phyloP scores from a whole-genome alignment of 2,329 filamentous ascomycete genomes.

The Neofusicoccum umdonicola region DNA sequence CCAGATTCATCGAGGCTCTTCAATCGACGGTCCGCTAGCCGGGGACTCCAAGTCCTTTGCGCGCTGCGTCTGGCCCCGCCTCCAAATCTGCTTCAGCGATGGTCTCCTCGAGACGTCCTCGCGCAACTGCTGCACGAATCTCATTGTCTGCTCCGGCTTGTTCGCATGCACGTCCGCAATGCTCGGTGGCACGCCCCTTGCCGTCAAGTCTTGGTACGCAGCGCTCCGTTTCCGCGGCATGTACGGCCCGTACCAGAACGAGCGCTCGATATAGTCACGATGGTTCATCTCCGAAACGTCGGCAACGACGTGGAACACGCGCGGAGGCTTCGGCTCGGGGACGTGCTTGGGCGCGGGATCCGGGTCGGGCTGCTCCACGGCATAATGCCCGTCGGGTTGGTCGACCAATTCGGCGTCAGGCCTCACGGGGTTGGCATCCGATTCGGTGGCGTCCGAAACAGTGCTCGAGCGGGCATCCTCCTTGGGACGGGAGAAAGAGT shows the following conservation, averaged over 20 bases:
- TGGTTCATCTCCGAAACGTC: slow-evolving; percentile 40
- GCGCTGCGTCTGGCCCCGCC: not conserved
- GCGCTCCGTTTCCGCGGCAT: slow-evolving; percentile 11
- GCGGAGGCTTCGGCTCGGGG: slow-evolving; percentile 24
- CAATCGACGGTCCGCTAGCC: not conserved
- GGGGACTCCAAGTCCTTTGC: not conserved
- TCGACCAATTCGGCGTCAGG: not conserved
- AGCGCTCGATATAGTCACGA: slow-evolving; percentile 40
- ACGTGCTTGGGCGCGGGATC: slow-evolving; percentile 15
- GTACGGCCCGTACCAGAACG: slow-evolving; percentile 8
- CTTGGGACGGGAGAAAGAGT: not conserved
- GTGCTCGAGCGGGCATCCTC: not conserved
- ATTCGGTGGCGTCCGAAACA: slow-evolving; percentile 5
- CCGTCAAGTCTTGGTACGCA: slow-evolving; percentile 28
- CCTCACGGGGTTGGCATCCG: slow-evolving; percentile 18
- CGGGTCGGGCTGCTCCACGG: not conserved
- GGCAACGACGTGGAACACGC: slow-evolving; percentile 42
- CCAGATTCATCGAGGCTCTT: not conserved
- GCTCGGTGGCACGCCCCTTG: slow-evolving; percentile 19
- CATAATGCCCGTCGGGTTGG: not conserved
- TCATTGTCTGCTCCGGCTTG: slow-evolving; percentile 5
- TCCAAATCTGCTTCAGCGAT: not conserved
- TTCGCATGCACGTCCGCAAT: slow-evolving; percentile 11
- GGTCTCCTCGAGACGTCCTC: slow-evolving; percentile 28
- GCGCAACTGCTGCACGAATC: slow-evolving; percentile 29